phyloP scores from a whole-genome alignment of 2,329 filamentous ascomycete species.

The Mycogone perniciosa region DNA sequence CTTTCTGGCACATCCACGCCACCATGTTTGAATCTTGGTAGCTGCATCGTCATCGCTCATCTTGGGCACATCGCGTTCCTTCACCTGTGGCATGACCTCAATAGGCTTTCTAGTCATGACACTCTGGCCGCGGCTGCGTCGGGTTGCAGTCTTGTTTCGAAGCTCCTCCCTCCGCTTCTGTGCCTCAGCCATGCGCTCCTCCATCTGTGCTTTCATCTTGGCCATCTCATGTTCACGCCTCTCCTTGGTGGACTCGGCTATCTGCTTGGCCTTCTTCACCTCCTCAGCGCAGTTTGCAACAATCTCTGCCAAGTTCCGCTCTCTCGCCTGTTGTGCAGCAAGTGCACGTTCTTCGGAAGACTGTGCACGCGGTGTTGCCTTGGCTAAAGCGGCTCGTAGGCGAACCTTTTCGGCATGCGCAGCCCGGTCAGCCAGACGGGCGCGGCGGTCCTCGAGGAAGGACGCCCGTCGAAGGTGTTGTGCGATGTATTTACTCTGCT shows the following conservation, averaged over 20 bases:
- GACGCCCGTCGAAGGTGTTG: conserved; percentile 74
- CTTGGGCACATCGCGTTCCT: conserved; percentile 38
- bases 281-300: conserved; percentile 77
- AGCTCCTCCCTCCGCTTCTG: conserved; percentile 64
- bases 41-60: conserved; percentile 58
- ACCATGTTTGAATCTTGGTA: conserved; percentile 61
- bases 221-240: conserved; percentile 68
- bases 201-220: conserved; percentile 66
- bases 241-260: conserved; percentile 77
- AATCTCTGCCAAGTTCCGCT: conserved; percentile 76
- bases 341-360: conserved; percentile 70
- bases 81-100: conserved; percentile 41
- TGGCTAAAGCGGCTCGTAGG: conserved; percentile 65
- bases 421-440: conserved; percentile 70
- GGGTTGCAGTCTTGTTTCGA: conserved; percentile 46
- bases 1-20: conserved; percentile 54
- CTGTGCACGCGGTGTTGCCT: conserved; percentile 58
- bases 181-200: conserved; percentile 72
- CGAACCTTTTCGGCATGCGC: conserved; percentile 80
- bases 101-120: conserved; percentile 43
- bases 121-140: conserved; percentile 49
- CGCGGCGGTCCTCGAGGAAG: conserved; percentile 74
- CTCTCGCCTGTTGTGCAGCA: conserved; percentile 69
- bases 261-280: conserved; percentile 72
- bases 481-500: conserved; percentile 71